These are phyloP conservation scores for Metarhizium humberi DNA, from an alignment of 2,329 filamentous ascomycete species.

Conservation along the genomic window DNA sequence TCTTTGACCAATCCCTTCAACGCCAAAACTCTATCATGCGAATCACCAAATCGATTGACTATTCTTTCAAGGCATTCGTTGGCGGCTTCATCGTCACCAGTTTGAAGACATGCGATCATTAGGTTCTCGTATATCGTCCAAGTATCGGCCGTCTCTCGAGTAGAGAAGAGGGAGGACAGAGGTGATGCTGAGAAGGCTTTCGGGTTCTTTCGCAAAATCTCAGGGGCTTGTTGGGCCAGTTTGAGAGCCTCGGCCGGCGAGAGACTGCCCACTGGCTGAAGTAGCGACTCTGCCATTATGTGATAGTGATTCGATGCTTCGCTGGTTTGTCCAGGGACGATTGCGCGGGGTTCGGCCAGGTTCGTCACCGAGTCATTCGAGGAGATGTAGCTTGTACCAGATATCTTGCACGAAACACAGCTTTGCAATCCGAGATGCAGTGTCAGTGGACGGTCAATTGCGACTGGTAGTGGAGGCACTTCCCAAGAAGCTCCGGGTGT, in stretches of 20 bases:
- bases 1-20: conserved; percentile 77
- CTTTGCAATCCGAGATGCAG: not conserved
- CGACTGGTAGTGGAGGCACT: not conserved
- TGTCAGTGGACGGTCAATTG: not conserved
- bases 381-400: no score
- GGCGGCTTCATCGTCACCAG: conserved; percentile 72
- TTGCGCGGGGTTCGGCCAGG: not conserved
- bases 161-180: conserved; percentile 41
- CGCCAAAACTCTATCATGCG: conserved; percentile 81
- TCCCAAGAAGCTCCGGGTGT: not conserved
- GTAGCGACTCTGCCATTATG: conserved; percentile 41
- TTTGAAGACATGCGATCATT: conserved; percentile 72
- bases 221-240: conserved; percentile 52
- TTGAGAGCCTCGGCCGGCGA: conserved; percentile 45
- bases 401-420: not conserved
- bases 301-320: conserved; percentile 1
- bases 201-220: conserved; percentile 43
- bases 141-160: conserved; percentile 64
- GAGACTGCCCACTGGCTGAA: conserved; percentile 48
- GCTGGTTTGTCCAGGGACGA: not conserved
- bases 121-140: conserved; percentile 87
- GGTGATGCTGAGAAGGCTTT: conserved; percentile 46
- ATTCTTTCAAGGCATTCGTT: conserved; percentile 66
- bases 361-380: not conserved
- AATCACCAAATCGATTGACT: conserved; percentile 67